A percentile compares a stretch with the other conserved stretches of the same genome.
Conservation (phyloP, 805 yeast genomes). For the Yueomyces sinensis region DNA sequence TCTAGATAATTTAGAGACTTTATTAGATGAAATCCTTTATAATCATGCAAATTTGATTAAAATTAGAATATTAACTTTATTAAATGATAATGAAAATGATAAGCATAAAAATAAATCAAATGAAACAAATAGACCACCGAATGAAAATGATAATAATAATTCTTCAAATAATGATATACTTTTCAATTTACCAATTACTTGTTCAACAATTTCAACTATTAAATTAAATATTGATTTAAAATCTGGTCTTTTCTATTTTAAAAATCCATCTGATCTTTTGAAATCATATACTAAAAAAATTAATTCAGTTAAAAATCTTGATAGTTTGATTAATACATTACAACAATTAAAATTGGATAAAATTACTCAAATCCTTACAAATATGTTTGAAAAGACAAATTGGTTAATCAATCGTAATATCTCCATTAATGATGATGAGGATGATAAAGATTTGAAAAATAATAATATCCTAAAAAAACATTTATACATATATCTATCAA, state of each 20-base stretch:
- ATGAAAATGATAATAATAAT: too few species aligned
- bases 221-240: slow-evolving; percentile 22
- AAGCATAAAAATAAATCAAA: too few species aligned
- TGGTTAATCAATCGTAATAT: slow-evolving; percentile 13
- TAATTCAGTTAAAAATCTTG: slow-evolving; percentile 16
- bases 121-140: too few species aligned
- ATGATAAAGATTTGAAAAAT: not conserved
- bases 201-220: slow-evolving; percentile 19
- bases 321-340: slow-evolving; percentile 15
- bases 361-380: slow-evolving; percentile 16
- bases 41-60: slow-evolving; percentile 23
- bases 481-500: slow-evolving; percentile 19
- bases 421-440: not conserved
- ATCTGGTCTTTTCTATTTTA: slow-evolving; percentile 22
- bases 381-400: slow-evolving; percentile 25
- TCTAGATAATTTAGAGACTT: slow-evolving; percentile 17
- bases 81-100: slow-evolving; percentile 21
- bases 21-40: slow-evolving; percentile 24
- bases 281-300: slow-evolving; percentile 17
- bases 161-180: slow-evolving; percentile 16
- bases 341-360: slow-evolving; percentile 22
- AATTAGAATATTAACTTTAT: slow-evolving; percentile 17
- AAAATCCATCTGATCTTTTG: slow-evolving; percentile 20
- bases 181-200: slow-evolving; percentile 23
- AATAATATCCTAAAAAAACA: slow-evolving; percentile 1